Evolutionary conservation across 352 stramenopile genomes (phyloP), one percentile per base, ranked within the genome.

Genomic region (Albugo laibachii): DNA sequence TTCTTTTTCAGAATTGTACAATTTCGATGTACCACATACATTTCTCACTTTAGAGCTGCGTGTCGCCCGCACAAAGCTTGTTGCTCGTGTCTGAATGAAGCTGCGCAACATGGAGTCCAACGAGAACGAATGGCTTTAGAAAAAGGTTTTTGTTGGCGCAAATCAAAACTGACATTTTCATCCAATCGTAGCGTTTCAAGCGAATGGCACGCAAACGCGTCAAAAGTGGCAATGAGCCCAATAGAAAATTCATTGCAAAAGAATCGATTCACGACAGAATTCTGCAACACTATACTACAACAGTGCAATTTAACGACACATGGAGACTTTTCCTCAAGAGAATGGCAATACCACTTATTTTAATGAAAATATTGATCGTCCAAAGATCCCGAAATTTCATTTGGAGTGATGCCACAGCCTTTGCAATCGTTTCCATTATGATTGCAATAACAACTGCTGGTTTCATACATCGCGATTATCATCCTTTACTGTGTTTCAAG

Each of bases 251-350:
- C 24, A 31, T 31, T 31, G 24, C 24, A 10, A 31, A 3, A 31
- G 61, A 69, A 50, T 52, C 55, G 15, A 50, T 72, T 11, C 73
- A 82, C 49, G 69, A 83, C 53, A 31, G 24, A 31, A 69, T 85
- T 36, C 52, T 81, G 55, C 73, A 72, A 18, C 75, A 88, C 53
- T 83, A 83, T 52, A 67, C 65, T 48, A 88, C 83, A 68, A 88
- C 75, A 5, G 60, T 85, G 27, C 80, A 85, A 62, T 88, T 88
- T 52, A 88, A 88, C 50, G 70, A 83, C 52, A 55, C 83, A 27
- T 88, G 75, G 75, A 70, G 79, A 42, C 74, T 66, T n/a, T 85
- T 88, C 51, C 39, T 88, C 36, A 71, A 63, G 61, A 88, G 85
- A 49, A 75, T 84, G 57, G 63, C 68, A 12, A 69, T 59, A 0